These are phyloP conservation scores for Hortiboletus flavorubellus DNA, from an alignment of 768 basidiomycete genomes.

Conservation along the genomic window DNA sequence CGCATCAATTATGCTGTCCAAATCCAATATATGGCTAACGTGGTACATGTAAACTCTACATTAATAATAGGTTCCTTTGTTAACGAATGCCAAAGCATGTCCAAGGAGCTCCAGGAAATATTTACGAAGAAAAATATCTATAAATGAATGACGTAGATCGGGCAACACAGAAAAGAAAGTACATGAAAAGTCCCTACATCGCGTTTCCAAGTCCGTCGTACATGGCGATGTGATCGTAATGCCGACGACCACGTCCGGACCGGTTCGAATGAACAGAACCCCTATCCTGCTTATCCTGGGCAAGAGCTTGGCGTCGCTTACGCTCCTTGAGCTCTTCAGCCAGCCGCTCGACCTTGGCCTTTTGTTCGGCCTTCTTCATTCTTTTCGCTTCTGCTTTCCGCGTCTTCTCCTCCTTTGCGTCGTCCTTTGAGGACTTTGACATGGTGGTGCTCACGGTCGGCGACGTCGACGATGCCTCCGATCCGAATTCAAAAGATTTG, in stretches of 20 bases:
- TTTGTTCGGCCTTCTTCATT: slow-evolving; percentile 41
- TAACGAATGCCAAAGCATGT: slow-evolving; percentile 10
- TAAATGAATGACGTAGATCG: slow-evolving; percentile 17
- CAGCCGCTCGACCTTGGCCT: slow-evolving; percentile 39
- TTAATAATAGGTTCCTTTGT: slow-evolving; percentile 22
- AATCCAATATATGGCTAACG: slow-evolving; percentile 12
- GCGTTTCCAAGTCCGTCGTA: slow-evolving; percentile 29
- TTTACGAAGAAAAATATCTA: slow-evolving; percentile 13
- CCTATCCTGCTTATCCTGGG: slow-evolving; percentile 31
- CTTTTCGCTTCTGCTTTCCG: slow-evolving; percentile 42
- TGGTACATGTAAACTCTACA: slow-evolving; percentile 30
- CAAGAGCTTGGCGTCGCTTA: slow-evolving; percentile 30
- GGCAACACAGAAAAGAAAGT: slow-evolving; percentile 9
- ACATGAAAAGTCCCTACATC: slow-evolving; percentile 15
- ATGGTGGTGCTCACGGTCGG: slow-evolving; percentile 14
- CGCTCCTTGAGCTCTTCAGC: slow-evolving; percentile 44
- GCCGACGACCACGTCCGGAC: slow-evolving; percentile 18
- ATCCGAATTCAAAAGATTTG: slow-evolving; percentile 1
- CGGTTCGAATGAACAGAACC: slow-evolving; percentile 29
- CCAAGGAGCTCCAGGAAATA: slow-evolving; percentile 12
- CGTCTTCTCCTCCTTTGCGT: slow-evolving; percentile 40
- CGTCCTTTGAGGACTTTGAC: slow-evolving; percentile 17
- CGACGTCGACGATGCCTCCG: slow-evolving; percentile 14
- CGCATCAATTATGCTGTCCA: slow-evolving; percentile 7
- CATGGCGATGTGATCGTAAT: slow-evolving; percentile 30